These are phyloP conservation scores for Phoma sp. DNA, from an alignment of 2,329 filamentous ascomycete genomes.

Conservation along the genomic window DNA sequence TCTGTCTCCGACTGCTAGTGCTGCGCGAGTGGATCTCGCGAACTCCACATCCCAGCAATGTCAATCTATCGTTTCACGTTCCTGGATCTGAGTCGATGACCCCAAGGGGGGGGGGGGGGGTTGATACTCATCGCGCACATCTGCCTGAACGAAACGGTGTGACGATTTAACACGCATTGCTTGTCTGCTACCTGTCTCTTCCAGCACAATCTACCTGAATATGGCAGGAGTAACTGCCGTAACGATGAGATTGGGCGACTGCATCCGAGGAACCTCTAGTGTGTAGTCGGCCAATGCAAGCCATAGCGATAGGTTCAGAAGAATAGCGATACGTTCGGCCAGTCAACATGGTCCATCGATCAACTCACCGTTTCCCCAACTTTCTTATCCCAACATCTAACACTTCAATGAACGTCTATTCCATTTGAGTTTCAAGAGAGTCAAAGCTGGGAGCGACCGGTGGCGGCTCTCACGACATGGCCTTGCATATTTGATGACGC, in stretches of 20 bases:
- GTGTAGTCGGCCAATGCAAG: constrained; percentile 16
- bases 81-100: constrained; percentile 23
- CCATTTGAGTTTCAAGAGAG: neutral
- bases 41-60: constrained; percentile 19
- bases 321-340: neutral
- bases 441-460: neutral
- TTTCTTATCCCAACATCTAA: neutral
- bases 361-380: neutral
- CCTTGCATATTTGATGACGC: constrained; percentile 19
- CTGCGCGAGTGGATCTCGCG: constrained; percentile 9
- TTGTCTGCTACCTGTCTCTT: neutral
- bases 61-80: constrained; percentile 37
- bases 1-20: constrained; percentile 5
- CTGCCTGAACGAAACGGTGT: neutral
- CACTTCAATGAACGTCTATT: neutral
- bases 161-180: neutral
- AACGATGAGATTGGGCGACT: constrained; percentile 27
- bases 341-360: neutral
- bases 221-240: constrained; percentile 10
- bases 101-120: too few relatives aligned
- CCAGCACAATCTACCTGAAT: neutral
- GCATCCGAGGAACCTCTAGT: constrained; percentile 26
- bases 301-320: neutral
- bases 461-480: neutral
- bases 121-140: constrained; percentile 11